Base-by-base conservation (phyloP, 345 rosid genomes). In the Salix purpurea region DNA sequence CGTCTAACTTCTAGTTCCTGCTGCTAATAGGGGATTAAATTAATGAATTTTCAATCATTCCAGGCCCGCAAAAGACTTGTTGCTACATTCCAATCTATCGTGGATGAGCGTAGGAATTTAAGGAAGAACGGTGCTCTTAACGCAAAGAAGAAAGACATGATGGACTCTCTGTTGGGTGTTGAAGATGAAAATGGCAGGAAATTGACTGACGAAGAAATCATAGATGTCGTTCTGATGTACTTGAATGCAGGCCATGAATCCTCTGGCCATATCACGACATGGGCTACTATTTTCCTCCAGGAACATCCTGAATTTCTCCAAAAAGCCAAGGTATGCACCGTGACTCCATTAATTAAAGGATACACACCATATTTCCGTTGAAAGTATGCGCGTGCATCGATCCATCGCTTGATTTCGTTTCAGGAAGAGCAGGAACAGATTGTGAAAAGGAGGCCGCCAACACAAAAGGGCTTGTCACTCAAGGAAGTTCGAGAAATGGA, bases 221-320 rank as follows among this genome's bases (percentile, higher is more conserved):
- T 94, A n/a, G 97, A 94, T 67, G 64, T 94, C 40, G 73, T 91
- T 67, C 23, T 94, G 44, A 92, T 91, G 97, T 94, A 94, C 82
- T 85, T 94, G 72, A 91, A 92, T 83, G 98, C 97, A 0, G 97
- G 97, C 70, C 97, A 94, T 69, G 97, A 94, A 84, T 94, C 98
- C 65, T 92, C 97, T 1, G 97, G 89, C 24, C 97, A 94, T 73
- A 86, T 88, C 77, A 89, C 83, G 3, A 94, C 92, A 92, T 91
- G 97, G 97, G 88, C 97, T 3, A 83, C 94, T 40, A 68, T 94
- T 81, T 87, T 87, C 69, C 88, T 94, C 15, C 96, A 94, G 65
- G 81, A 89, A 50, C 89, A 94, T 73, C 92, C 93, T 2, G 83
- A 92, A 72, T 72, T 86, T 74, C 84, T 90, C 6, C 74, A 81